phyloP scores from a whole-genome alignment of 2,329 filamentous ascomycete species.

The Botrytis galanthina region DNA sequence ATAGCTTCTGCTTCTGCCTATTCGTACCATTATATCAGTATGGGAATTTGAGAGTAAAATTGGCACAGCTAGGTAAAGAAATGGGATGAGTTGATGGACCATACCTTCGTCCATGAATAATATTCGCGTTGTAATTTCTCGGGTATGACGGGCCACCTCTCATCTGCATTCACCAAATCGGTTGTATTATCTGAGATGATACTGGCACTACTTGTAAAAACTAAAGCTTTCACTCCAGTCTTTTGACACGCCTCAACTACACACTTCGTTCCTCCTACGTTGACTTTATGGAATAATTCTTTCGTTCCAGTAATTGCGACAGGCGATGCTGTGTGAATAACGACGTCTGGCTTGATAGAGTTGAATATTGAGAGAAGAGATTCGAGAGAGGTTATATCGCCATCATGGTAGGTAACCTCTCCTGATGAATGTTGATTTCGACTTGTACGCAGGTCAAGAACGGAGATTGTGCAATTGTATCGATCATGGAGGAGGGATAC shows the following conservation, averaged over 20 bases:
- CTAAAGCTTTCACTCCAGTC: conserved; percentile 73
- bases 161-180: conserved; percentile 81
- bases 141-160: conserved; percentile 73
- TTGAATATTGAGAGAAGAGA: conserved; percentile 63
- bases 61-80: neutral
- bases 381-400: conserved; percentile 69
- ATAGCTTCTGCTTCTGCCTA: conserved; percentile 75
- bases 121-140: conserved; percentile 72
- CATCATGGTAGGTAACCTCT: conserved; percentile 64
- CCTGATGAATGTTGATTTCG: conserved; percentile 58
- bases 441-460: conserved; percentile 69
- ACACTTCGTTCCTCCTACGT: conserved; percentile 79
- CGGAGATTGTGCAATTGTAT: conserved; percentile 58
- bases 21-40: neutral
- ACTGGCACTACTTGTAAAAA: conserved; percentile 88
- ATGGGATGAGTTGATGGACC: neutral
- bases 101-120: conserved; percentile 81
- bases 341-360: conserved; percentile 70
- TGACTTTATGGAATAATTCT: conserved; percentile 73
- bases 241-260: conserved; percentile 71
- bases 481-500: conserved; percentile 65
- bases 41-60: neutral
- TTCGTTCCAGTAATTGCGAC: conserved; percentile 53
- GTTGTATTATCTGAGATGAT: conserved; percentile 78
- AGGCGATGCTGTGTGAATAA: conserved; percentile 88